Conservation (phyloP, 345 rosid genomes). For the Orychophragmus violaceus region DNA sequence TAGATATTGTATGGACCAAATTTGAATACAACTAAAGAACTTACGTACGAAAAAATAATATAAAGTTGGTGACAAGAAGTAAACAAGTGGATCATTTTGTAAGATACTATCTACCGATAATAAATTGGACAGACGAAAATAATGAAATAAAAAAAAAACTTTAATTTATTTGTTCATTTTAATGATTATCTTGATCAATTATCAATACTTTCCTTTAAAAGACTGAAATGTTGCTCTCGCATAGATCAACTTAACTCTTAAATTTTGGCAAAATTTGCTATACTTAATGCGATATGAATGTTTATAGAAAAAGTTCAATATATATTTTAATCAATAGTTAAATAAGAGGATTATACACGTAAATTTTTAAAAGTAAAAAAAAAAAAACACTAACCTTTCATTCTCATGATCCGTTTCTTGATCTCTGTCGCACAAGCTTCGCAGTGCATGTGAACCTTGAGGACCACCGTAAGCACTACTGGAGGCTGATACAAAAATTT, state of each 20-base stretch:
- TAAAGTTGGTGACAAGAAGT: slow-evolving; percentile 11
- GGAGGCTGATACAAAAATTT: slow-evolving; percentile 41
- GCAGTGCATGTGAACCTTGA: slow-evolving; percentile 87
- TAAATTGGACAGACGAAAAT: neutral
- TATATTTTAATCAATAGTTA: neutral
- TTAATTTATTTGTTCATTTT: neutral
- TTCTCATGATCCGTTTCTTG: slow-evolving; percentile 79
- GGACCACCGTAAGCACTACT: slow-evolving; percentile 57
- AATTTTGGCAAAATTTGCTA: neutral
- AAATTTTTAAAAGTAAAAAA: neutral
- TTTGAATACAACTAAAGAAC: neutral
- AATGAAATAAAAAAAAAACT: too few species aligned
- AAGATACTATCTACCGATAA: slow-evolving; percentile 14
- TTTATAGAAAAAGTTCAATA: neutral
- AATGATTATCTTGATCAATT: neutral
- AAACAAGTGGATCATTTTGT: slow-evolving; percentile 6
- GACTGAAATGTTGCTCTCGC: neutral
- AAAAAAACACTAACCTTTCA: slow-evolving; percentile 53
- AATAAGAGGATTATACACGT: neutral
- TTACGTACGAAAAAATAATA: neutral
- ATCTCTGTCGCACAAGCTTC: slow-evolving; percentile 86
- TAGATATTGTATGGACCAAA: slow-evolving; percentile 19
- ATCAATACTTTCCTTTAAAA: neutral
- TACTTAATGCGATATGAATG: neutral
- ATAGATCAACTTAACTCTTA: neutral